phyloP scores from a whole-genome alignment of 2,329 filamentous ascomycete species.

The Pyrenophora graminea region DNA sequence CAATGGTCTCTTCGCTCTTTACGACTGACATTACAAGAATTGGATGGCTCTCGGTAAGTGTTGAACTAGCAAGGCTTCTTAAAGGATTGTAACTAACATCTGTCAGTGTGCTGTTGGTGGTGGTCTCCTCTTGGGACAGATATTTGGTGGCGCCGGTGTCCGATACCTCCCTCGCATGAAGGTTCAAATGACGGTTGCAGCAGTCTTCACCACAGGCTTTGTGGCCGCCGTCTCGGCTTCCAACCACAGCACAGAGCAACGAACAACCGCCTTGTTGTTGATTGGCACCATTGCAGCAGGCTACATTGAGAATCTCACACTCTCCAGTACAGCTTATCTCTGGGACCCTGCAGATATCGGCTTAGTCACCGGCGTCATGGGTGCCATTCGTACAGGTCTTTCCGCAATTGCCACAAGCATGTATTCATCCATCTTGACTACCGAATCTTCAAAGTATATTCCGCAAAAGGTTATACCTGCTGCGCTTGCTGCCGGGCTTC shows the following conservation, averaged over 20 bases:
- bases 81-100: slow-evolving; percentile 8
- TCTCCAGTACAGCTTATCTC: slow-evolving; percentile 32
- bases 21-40: slow-evolving; percentile 34
- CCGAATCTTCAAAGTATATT: slow-evolving; percentile 32
- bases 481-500: slow-evolving; percentile 31
- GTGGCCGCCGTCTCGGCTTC: slow-evolving; percentile 32
- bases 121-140: slow-evolving; percentile 39
- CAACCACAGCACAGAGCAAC: slow-evolving; percentile 19
- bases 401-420: slow-evolving; percentile 34
- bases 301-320: slow-evolving; percentile 40
- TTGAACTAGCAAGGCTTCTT: no score
- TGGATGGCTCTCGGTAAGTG: slow-evolving; percentile 38
- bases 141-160: slow-evolving; percentile 37
- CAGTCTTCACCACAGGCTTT: slow-evolving; percentile 30
- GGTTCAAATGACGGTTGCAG: slow-evolving; percentile 39
- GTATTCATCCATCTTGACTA: slow-evolving; percentile 39
- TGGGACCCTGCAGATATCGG: slow-evolving; percentile 42
- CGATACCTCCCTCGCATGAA: slow-evolving; percentile 37
- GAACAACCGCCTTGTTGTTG: slow-evolving; percentile 28
- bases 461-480: slow-evolving; percentile 33
- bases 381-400: slow-evolving; percentile 34
- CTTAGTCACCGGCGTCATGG: slow-evolving; percentile 37
- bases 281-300: slow-evolving; percentile 34
- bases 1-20: slow-evolving; percentile 34
- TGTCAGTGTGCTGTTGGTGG: slow-evolving; percentile 36